Conservation (phyloP, 2,329 filamentous ascomycete genomes). For the Leptographium flavum region DNA sequence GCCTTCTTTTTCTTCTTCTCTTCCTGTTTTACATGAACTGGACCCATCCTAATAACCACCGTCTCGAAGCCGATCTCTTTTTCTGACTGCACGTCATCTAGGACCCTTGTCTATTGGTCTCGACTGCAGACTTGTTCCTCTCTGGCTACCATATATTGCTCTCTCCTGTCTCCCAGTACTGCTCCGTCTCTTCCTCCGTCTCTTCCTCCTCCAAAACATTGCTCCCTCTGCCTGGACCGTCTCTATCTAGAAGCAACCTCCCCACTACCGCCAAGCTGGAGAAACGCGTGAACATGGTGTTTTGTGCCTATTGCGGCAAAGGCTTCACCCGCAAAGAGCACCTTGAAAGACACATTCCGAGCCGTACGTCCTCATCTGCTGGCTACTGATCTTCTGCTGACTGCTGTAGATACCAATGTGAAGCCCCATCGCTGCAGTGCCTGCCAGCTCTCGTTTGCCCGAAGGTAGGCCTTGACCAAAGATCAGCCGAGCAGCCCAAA, state of each 20-base stretch:
- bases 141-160: neutral
- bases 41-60: neutral
- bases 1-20: slow-evolving; percentile 5
- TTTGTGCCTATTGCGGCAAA: slow-evolving; percentile 39
- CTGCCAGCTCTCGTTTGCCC: slow-evolving; percentile 34
- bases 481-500: neutral
- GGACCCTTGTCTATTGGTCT: neutral
- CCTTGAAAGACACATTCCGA: slow-evolving; percentile 39
- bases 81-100: neutral
- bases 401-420: slow-evolving; percentile 34
- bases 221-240: neutral
- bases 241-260: neutral
- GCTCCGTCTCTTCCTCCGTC: no score
- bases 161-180: no score
- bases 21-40: neutral
- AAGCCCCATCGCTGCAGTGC: slow-evolving; percentile 35
- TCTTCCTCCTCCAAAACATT: neutral
- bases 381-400: slow-evolving; percentile 6
- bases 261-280: neutral
- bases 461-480: slow-evolving; percentile 22
- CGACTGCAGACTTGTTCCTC: neutral
- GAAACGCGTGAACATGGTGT: slow-evolving; percentile 22
- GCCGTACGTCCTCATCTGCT: slow-evolving; percentile 23
- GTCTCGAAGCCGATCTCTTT: neutral
- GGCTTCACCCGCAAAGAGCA: slow-evolving; percentile 41